phyloP scores from a whole-genome alignment of 2,329 filamentous ascomycete species.

The Fusarium sp. region DNA sequence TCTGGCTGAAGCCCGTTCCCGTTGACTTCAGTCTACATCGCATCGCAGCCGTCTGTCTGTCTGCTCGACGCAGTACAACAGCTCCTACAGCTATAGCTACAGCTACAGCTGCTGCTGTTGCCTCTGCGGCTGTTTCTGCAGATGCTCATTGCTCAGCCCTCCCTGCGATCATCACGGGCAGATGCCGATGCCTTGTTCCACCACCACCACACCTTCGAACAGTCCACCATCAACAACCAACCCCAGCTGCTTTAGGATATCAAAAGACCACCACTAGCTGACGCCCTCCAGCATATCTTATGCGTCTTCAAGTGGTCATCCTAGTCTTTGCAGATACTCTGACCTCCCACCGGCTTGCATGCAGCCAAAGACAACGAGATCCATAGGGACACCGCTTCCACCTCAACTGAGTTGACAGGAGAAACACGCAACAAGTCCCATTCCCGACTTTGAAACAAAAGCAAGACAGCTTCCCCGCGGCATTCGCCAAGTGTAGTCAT shows the following conservation, averaged over 20 bases:
- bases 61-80: conserved; percentile 20
- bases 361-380: conserved; percentile 29
- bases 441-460: conserved; percentile 24
- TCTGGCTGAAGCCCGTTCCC: conserved; percentile 27
- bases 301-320: conserved; percentile 33
- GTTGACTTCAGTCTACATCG: conserved; percentile 22
- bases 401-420: conserved; percentile 11
- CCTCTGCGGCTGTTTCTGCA: conserved; percentile 2
- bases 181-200: conserved; percentile 33
- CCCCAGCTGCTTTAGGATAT: conserved; percentile 23
- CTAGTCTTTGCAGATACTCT: conserved; percentile 33
- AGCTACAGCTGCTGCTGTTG: background rate
- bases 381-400: conserved; percentile 22
- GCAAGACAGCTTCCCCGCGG: conserved; percentile 17
- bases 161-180: conserved; percentile 17
- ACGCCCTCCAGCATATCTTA: conserved; percentile 35
- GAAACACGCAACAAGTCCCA: conserved; percentile 17
- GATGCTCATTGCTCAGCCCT: conserved; percentile 19
- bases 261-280: conserved; percentile 32
- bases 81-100: conserved; percentile 23
- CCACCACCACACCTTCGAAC: conserved; percentile 32
- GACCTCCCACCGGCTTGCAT: conserved; percentile 34
- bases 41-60: background rate
- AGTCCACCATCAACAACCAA: conserved; percentile 27
- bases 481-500: conserved; percentile 16